Evolutionary conservation across 345 rosid species (phyloP), one percentile per base, ranked within the genome.

Genomic region (Mangifera indica): DNA sequence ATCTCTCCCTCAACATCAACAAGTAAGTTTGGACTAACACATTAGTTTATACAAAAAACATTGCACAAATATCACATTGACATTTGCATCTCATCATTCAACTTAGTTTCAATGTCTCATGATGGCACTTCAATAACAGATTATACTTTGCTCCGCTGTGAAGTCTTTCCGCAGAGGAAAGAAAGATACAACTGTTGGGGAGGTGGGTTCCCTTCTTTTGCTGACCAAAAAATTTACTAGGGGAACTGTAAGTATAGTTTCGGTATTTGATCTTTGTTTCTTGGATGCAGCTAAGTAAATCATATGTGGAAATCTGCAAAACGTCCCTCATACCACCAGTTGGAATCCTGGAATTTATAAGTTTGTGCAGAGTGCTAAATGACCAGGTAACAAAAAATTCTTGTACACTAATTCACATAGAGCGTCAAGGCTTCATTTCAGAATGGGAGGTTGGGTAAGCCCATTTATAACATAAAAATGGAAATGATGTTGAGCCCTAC

Each of bases 1-100:
- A 72, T 87, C 92, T 63, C 96, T 95, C 79, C 98, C 99, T 63
- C 98, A 91, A 79, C 98, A 94, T 82, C 98, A 94, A 73, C 98
- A 92, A 84, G 98, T 94, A 79, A 81, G 82, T 77, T 58, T 52
- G 4, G 21, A 10, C 22, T 20, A 34, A 48, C 21, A 65, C 5
- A 40, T 48, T 68, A 5, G 9, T 40, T 56, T 10, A 60, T 48
- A 4, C 18, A 7, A 5, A 7, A 17, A 54, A 0, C 34, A 45
- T 44, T 42, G 22, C 15, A 18, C n/a, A 15, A 37, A 3, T 5
- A 22, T 22, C 29, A 26, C 37, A 7, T 51, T 3, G 17, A 49
- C 51, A 20, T 22, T 58, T 56, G 25, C 21, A 68, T 53, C 45
- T 37, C 4, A 40, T 63, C 40, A 49, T 60, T 20, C 32, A 11